Evolutionary conservation across 2,329 filamentous ascomycete genomes (phyloP).

Genomic region (Blumeria graminis): DNA sequence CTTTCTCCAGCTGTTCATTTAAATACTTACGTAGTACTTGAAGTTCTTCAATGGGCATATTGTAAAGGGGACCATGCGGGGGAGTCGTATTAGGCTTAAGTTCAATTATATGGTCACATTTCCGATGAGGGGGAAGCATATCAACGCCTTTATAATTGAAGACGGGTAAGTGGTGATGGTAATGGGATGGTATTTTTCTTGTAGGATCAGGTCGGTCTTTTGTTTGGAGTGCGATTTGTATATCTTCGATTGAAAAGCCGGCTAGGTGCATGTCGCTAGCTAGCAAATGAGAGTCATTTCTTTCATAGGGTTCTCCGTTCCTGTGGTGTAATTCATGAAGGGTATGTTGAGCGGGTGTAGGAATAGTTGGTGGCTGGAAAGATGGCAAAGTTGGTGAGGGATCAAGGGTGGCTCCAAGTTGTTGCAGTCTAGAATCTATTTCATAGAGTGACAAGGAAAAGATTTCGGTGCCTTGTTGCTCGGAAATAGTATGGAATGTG

Average conservation of each 20-base stretch:
- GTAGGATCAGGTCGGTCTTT: neutral
- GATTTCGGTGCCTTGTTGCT: neutral
- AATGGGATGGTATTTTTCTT: neutral
- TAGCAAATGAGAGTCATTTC: neutral
- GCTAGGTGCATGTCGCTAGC: neutral
- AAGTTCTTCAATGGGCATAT: conserved; percentile 1
- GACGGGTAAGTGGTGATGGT: neutral
- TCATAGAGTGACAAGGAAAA: neutral
- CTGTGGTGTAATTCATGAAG: too few relatives aligned
- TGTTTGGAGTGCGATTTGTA: neutral
- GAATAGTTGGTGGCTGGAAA: neutral
- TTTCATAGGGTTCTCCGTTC: too few relatives aligned
- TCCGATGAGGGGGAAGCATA: neutral
- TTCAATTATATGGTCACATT: neutral
- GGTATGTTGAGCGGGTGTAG: neutral
- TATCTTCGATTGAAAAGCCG: neutral
- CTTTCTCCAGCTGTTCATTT: neutral
- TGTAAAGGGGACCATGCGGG: neutral
- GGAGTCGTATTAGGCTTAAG: neutral
- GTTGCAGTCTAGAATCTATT: neutral
- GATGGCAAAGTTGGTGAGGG: neutral
- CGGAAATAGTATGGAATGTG: neutral
- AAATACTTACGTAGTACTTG: neutral
- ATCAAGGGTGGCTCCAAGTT: neutral
- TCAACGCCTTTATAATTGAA: neutral